Conservation (phyloP, 371 early-diverging fungal species). For the Actinomucor elegans region DNA sequence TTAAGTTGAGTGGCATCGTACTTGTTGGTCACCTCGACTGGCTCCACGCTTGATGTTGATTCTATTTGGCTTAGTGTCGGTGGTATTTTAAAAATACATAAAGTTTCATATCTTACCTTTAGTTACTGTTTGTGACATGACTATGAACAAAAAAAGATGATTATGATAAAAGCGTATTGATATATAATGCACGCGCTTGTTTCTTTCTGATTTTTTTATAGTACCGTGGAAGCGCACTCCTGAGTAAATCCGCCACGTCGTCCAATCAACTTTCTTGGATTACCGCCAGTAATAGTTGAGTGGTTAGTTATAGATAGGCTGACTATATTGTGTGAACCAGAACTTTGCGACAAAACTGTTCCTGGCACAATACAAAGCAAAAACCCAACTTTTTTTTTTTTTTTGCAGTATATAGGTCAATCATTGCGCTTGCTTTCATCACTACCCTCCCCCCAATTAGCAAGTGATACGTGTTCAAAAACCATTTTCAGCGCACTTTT, state of each 20-base stretch:
- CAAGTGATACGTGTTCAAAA: too few relatives aligned
- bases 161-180: neutral
- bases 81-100: neutral
- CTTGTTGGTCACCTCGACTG: conserved; percentile 36
- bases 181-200: neutral
- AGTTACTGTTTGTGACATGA: conserved; percentile 1
- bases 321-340: too few relatives aligned
- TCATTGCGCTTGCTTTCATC: too few relatives aligned
- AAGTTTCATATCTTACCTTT: neutral
- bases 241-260: neutral
- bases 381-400: too few relatives aligned
- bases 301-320: too few relatives aligned
- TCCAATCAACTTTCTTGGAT: conserved; percentile 3
- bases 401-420: too few relatives aligned
- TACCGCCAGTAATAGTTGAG: too few relatives aligned
- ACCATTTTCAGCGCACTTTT: too few relatives aligned
- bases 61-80: neutral
- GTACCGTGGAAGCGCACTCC: neutral
- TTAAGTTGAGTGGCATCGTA: conserved; percentile 41
- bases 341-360: too few relatives aligned
- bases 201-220: too few relatives aligned
- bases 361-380: too few relatives aligned
- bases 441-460: too few relatives aligned
- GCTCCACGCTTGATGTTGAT: conserved; percentile 5
- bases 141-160: neutral